Evolutionary conservation across 352 stramenopile genomes (phyloP).

Genomic region (Phytophthora kernoviae): DNA sequence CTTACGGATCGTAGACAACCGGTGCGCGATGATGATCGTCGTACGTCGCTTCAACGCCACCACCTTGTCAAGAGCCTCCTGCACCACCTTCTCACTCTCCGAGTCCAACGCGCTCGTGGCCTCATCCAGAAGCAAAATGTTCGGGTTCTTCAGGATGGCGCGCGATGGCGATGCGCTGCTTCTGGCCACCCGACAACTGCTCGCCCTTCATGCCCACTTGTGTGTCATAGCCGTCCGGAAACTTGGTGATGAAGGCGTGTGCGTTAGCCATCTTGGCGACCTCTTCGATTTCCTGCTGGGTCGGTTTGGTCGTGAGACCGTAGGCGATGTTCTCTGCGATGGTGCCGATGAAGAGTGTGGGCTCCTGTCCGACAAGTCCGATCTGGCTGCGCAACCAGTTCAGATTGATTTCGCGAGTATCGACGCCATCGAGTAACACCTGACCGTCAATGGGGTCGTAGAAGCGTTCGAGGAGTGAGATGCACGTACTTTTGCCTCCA

Average conservation of each 20-base stretch:
- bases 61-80: slow-evolving; percentile 70
- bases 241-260: slow-evolving; percentile 88
- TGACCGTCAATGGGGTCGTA: slow-evolving; percentile 55
- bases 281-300: slow-evolving; percentile 66
- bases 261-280: slow-evolving; percentile 91
- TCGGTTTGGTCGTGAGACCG: slow-evolving; percentile 38
- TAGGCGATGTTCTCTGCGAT: slow-evolving; percentile 58
- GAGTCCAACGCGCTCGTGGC: slow-evolving; percentile 61
- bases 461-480: slow-evolving; percentile 53
- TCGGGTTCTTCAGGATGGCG: slow-evolving; percentile 71
- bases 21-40: slow-evolving; percentile 93
- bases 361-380: slow-evolving; percentile 56
- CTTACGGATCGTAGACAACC: slow-evolving; percentile 92
- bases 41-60: slow-evolving; percentile 63
- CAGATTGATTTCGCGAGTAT: slow-evolving; percentile 70
- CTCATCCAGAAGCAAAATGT: slow-evolving; percentile 10
- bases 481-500: slow-evolving; percentile 45
- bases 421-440: slow-evolving; percentile 71
- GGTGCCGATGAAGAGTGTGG: slow-evolving; percentile 53
- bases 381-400: slow-evolving; percentile 52
- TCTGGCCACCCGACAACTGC: slow-evolving; percentile 62
- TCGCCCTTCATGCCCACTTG: slow-evolving; percentile 92
- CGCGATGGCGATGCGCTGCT: slow-evolving; percentile 29
- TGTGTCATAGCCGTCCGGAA: slow-evolving; percentile 93
- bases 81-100: slow-evolving; percentile 80